phyloP scores from a whole-genome alignment of 2,329 filamentous ascomycete species.

The Exophiala lecanii-corni region DNA sequence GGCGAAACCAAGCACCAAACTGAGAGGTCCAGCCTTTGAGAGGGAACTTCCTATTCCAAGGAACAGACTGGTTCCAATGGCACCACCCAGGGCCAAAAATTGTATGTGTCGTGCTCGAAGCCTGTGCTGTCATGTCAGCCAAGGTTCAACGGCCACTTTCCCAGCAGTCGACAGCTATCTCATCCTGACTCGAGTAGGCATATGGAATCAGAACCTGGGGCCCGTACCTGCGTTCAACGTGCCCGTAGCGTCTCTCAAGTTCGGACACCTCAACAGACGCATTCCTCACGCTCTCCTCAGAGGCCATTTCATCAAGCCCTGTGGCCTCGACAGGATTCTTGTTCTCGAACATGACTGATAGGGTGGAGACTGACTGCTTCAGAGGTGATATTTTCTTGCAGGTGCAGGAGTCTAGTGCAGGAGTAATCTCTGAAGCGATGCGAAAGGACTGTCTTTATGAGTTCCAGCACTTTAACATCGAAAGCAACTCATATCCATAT shows the following conservation, averaged over 20 bases:
- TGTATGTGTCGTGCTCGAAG: constrained; percentile 36
- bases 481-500: no score
- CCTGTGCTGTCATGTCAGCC: no score
- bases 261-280: neutral
- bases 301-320: neutral
- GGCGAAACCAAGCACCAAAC: constrained; percentile 41
- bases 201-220: no score
- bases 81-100: constrained; percentile 35
- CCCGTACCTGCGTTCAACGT: neutral
- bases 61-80: constrained; percentile 39
- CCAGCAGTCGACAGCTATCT: no score
- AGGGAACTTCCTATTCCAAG: constrained; percentile 70
- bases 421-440: no score
- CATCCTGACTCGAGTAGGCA: no score
- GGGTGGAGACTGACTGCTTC: no score
- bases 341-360: neutral
- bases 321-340: neutral
- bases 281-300: neutral
- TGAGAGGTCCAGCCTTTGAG: constrained; percentile 37
- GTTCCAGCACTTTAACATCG: no score
- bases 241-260: constrained; percentile 1
- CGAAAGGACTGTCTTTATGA: no score
- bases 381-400: no score
- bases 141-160: no score
- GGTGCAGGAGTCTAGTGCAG: no score